Conservation (phyloP, 257 asterid species). For the Capsicum chinense region DNA sequence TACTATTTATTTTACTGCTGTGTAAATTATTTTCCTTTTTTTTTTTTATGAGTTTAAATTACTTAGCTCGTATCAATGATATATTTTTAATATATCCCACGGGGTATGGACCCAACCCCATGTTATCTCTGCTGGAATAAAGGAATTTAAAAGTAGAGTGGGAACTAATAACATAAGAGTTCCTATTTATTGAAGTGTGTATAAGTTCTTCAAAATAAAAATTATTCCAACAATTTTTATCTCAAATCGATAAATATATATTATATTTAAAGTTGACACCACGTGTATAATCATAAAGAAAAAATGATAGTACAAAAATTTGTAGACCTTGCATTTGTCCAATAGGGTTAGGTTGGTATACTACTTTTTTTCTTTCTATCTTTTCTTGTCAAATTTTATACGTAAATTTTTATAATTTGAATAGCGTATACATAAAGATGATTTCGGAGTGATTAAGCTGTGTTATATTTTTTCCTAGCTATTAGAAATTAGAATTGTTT, state of each 20-base stretch:
- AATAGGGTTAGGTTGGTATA: no score
- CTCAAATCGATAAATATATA: not conserved
- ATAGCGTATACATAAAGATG: no score
- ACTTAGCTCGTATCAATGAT: not conserved
- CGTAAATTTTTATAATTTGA: no score
- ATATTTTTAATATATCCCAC: not conserved
- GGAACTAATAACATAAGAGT: not conserved
- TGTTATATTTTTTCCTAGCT: not conserved
- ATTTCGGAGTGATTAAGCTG: no score
- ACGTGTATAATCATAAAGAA: not conserved
- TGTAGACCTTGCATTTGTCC: no score
- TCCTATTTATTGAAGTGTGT: not conserved
- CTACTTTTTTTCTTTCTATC: no score
- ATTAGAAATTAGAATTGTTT: not conserved
- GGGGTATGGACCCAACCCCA: conserved; percentile 6
- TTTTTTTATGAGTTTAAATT: no score
- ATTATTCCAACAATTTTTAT: no score
- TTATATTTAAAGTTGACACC: not conserved
- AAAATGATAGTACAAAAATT: no score
- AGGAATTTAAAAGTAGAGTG: not conserved
- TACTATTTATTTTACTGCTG: not conserved
- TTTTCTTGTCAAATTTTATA: no score
- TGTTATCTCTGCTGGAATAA: not conserved
- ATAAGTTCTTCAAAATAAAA: not conserved
- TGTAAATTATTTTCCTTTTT: no score